Evolutionary conservation across 441 rosid genomes (phyloP).

Genomic region (Arabidopsis hybrid): DNA sequence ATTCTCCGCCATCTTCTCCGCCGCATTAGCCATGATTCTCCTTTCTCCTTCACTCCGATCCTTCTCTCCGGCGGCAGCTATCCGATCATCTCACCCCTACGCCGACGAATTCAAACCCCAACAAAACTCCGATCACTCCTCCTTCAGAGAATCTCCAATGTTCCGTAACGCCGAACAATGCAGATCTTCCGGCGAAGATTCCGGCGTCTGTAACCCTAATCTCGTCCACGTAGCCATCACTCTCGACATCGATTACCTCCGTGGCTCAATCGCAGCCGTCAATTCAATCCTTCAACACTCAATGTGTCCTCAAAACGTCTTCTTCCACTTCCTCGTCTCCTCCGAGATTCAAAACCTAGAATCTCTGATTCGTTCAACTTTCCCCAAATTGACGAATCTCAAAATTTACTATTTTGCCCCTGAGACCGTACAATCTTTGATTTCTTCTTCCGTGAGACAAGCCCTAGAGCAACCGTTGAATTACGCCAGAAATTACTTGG

Average conservation of each 20-base stretch:
- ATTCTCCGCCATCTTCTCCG: constrained; percentile 69
- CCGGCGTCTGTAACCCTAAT: constrained; percentile 64
- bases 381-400: constrained; percentile 71
- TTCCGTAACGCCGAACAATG: constrained; percentile 76
- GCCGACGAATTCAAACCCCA: neutral
- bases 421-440: constrained; percentile 61
- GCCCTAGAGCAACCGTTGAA: constrained; percentile 84
- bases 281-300: constrained; percentile 75
- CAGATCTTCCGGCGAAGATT: constrained; percentile 36
- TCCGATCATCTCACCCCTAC: constrained; percentile 59
- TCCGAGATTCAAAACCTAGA: constrained; percentile 58
- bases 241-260: constrained; percentile 71
- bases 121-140: neutral
- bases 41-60: constrained; percentile 74
- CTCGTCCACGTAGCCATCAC: constrained; percentile 80
- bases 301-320: constrained; percentile 67
- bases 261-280: constrained; percentile 85
- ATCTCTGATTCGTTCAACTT: constrained; percentile 65
- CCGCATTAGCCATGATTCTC: constrained; percentile 60
- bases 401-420: constrained; percentile 79
- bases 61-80: constrained; percentile 78
- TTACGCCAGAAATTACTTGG: constrained; percentile 80
- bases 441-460: constrained; percentile 79
- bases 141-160: constrained; percentile 48
- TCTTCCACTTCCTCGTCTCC: constrained; percentile 80